Percentiles rank a stretch among this genome's conserved stretches.
Conservation (phyloP, 169 alveolate genomes). For the Cryptosporidium sp. region DNA sequence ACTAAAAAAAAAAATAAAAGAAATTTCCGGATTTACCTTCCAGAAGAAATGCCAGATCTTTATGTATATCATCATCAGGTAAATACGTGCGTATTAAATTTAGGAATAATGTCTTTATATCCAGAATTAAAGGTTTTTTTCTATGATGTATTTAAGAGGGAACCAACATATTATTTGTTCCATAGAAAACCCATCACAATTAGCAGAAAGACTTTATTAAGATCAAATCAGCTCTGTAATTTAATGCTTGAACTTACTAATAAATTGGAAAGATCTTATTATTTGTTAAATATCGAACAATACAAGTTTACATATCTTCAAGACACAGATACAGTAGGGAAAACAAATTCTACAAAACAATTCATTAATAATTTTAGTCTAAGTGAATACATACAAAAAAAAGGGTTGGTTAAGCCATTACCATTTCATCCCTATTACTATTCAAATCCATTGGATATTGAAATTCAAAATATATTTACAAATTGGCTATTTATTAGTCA, state of each 20-base stretch:
- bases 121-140: slow-evolving; percentile 55
- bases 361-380: background rate
- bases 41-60: slow-evolving; percentile 73
- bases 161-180: slow-evolving; percentile 48
- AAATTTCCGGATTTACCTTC: slow-evolving; percentile 42
- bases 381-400: background rate
- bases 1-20: slow-evolving; percentile 4
- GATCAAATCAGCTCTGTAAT: slow-evolving; percentile 68
- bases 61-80: slow-evolving; percentile 43
- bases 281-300: background rate
- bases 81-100: slow-evolving; percentile 44
- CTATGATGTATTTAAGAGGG: slow-evolving; percentile 19
- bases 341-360: background rate
- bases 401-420: slow-evolving; percentile 17
- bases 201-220: slow-evolving; percentile 30
- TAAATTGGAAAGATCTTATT: slow-evolving; percentile 39
- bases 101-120: slow-evolving; percentile 44
- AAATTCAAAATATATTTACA: background rate
- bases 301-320: background rate
- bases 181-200: slow-evolving; percentile 41
- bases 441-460: slow-evolving; percentile 27
- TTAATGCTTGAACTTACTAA: slow-evolving; percentile 30
- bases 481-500: slow-evolving; percentile 3
- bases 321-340: background rate
- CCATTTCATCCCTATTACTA: slow-evolving; percentile 52